Conservation (phyloP, 306 rosid species). For the Luffa aegyptiaca region DNA sequence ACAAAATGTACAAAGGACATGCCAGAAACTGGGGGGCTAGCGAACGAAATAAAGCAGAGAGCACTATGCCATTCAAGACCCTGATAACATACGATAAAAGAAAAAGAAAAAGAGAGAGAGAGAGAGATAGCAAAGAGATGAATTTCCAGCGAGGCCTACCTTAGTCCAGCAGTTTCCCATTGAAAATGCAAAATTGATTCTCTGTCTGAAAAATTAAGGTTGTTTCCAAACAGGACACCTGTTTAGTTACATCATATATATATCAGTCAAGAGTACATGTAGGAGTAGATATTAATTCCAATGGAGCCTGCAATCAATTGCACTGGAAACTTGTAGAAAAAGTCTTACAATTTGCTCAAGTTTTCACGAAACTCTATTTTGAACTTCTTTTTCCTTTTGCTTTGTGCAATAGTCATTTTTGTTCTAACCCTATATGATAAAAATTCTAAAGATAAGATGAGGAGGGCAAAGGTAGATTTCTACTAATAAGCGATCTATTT, state of each 20-base stretch:
- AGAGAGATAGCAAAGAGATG: background rate
- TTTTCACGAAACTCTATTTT: background rate
- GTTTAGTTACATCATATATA: background rate
- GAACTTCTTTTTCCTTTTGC: background rate
- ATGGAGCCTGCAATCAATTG: background rate
- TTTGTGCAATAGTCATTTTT: background rate
- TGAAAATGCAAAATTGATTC: constrained; percentile 9
- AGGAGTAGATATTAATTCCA: background rate
- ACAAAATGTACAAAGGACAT: background rate
- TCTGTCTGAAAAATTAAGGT: constrained; percentile 11
- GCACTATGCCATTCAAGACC: background rate
- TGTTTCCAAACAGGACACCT: constrained; percentile 9
- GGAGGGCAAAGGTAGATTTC: background rate
- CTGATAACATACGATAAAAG: background rate
- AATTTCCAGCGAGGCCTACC: constrained; percentile 32
- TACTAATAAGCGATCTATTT: background rate
- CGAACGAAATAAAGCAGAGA: background rate
- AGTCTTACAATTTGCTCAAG: background rate
- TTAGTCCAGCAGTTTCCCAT: constrained; percentile 61
- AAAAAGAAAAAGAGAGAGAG: background rate
- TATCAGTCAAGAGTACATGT: background rate
- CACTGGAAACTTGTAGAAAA: background rate
- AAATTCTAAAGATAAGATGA: background rate
- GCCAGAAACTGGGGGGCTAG: background rate
- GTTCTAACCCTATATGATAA: background rate